Percentiles rank a stretch among this genome's conserved stretches.
Evolutionary conservation across 2,329 filamentous ascomycete genomes (phyloP).

Genomic region (Aureobasidium sp.): DNA sequence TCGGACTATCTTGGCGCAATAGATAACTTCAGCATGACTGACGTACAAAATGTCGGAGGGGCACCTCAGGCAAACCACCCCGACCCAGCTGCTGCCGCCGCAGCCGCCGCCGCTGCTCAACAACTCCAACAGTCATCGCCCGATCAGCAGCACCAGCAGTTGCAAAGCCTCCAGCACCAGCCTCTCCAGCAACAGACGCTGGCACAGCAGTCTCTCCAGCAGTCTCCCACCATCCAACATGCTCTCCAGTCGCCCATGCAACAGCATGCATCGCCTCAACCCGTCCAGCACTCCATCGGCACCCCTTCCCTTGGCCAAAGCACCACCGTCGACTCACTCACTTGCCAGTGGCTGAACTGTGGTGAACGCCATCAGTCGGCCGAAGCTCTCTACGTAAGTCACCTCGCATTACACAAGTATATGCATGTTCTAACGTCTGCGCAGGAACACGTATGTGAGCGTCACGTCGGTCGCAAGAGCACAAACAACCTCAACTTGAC

Average conservation of each 20-base stretch:
- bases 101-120: conserved; percentile 12
- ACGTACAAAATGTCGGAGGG: neutral
- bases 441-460: conserved; percentile 95
- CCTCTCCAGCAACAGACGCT: conserved; percentile 2
- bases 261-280: conserved; percentile 16
- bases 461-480: conserved; percentile 96
- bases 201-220: conserved; percentile 4
- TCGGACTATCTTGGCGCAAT: neutral
- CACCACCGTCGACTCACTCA: conserved; percentile 39
- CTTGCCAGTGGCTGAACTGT: conserved; percentile 58
- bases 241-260: conserved; percentile 13
- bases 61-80: conserved; percentile 3
- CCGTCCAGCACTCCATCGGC: conserved; percentile 18
- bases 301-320: conserved; percentile 22
- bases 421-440: conserved; percentile 16
- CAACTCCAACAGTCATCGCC: conserved; percentile 12
- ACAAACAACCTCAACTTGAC: conserved; percentile 98
- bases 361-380: conserved; percentile 52
- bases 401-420: neutral
- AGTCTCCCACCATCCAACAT: conserved; percentile 14
- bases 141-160: conserved; percentile 8
- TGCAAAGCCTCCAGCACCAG: conserved; percentile 9
- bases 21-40: neutral
- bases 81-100: conserved; percentile 5
- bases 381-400: conserved; percentile 57